phyloP scores from a whole-genome alignment of 306 rosid genomes.

The Gastrolobium bilobum region DNA sequence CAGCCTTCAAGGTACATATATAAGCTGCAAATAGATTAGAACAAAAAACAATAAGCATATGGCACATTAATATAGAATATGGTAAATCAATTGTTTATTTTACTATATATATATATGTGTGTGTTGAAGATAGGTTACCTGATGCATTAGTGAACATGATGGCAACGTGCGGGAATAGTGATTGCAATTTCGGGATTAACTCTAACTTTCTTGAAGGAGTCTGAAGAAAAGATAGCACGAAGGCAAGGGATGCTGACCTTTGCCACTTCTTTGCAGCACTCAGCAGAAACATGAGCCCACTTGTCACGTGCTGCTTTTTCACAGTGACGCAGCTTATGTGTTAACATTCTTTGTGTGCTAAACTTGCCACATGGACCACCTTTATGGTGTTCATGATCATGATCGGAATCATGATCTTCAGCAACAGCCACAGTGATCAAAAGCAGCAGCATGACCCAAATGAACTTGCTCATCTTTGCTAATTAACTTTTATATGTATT shows the following conservation, averaged over 20 bases:
- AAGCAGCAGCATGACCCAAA: not conserved
- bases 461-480: not conserved
- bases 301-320: not conserved
- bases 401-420: too few species aligned
- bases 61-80: too few species aligned
- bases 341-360: not conserved
- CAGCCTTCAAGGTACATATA: not conserved
- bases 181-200: not conserved
- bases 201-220: not conserved
- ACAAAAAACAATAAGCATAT: not conserved
- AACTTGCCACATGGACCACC: constrained; percentile 28
- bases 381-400: not conserved
- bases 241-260: not conserved
- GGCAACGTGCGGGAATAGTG: constrained; percentile 31
- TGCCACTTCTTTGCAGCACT: not conserved
- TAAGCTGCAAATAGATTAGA: not conserved
- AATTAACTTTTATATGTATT: not conserved
- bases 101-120: too few species aligned
- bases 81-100: not conserved
- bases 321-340: constrained; percentile 35
- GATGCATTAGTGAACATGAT: not conserved
- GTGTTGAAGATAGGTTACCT: too few species aligned
- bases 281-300: not conserved
- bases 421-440: not conserved
- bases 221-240: not conserved